Evolutionary conservation across 176 grass and related monocot species (phyloP), one percentile per base, ranked within the genome.

Genomic region (Elaeis guineensis): DNA sequence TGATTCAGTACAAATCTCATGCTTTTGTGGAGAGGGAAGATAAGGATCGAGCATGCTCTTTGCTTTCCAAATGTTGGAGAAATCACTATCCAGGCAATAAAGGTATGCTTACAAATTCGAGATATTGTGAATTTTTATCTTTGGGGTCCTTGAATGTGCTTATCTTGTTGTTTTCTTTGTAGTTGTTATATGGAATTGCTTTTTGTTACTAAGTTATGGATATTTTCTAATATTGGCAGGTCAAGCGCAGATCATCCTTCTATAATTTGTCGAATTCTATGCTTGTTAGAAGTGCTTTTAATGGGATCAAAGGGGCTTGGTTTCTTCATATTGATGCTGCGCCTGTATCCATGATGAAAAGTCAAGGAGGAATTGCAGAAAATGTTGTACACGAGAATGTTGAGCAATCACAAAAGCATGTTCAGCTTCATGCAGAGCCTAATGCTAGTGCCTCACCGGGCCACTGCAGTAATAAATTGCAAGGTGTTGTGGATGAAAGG

Each of bases 221-320:
- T 44, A 2, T 44, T 11, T 44, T 44, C 35, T 12, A 14, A 50
- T 15, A 14, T 17, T 67, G 23, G 11, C 82, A 98, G 93, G 82
- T 82, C 50, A 55, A 22, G 50, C 59, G 52, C 18, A 80, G 64
- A 73, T 81, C 81, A 28, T 49, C 21, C 39, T 56, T 92, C 62
- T 98, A 83, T 69, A 75, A 76, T 63, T 73, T 98, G 50, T 78
- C 81, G 19, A 72, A 89, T 69, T 89, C 74, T 9, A 83, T 92
- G 84, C 50, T 68, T 59, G 52, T 95, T 55, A 72, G 3, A 6
- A 65, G 77, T 53, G 64, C 68, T 29, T 80, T 82, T 49, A 19
- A 61, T 61, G 74, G 65, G 76, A 63, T 72, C 21, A 86, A 82
- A 53, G 53, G 57, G 53, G 67, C 50, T 19, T 74, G 64, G 59